Percentiles rank a stretch among this genome's conserved stretches.
Evolutionary conservation across 1,284 basidiomycete genomes (phyloP).

Genomic region (Cystobasidium slooffiae): DNA sequence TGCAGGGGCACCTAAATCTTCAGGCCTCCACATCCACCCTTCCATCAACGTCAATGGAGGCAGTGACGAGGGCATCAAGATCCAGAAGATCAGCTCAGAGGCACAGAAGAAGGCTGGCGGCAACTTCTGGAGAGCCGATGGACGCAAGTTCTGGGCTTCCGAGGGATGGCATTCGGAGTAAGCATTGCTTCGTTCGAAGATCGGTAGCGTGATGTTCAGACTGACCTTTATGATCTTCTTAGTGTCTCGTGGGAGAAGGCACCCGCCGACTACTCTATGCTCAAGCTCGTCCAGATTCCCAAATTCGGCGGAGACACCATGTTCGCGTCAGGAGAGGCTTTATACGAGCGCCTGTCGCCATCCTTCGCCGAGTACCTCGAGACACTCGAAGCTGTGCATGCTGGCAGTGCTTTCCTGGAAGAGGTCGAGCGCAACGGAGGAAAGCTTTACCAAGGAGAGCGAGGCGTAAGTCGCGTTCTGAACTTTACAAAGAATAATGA

Average conservation of each 20-base stretch:
- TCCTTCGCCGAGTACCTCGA: slow-evolving; percentile 65
- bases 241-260: slow-evolving; percentile 30
- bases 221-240: not conserved
- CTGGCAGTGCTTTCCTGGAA: slow-evolving; percentile 63
- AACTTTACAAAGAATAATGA: no score
- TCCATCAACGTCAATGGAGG: slow-evolving; percentile 62
- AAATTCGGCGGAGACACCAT: slow-evolving; percentile 62
- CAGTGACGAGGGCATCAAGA: slow-evolving; percentile 51
- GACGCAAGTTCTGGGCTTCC: slow-evolving; percentile 35
- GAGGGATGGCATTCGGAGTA: slow-evolving; percentile 61
- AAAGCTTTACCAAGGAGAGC: slow-evolving; percentile 45
- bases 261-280: slow-evolving; percentile 56
- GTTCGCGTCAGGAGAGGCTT: slow-evolving; percentile 61
- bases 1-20: slow-evolving; percentile 65
- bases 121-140: slow-evolving; percentile 40
- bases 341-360: slow-evolving; percentile 68
- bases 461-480: slow-evolving; percentile 50
- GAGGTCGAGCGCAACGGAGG: slow-evolving; percentile 47
- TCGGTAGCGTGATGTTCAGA: slow-evolving; percentile 65
- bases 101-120: slow-evolving; percentile 41
- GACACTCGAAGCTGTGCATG: slow-evolving; percentile 66
- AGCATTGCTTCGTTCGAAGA: slow-evolving; percentile 63
- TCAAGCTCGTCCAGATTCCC: slow-evolving; percentile 66
- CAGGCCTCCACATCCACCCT: slow-evolving; percentile 70
- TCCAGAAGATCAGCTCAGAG: slow-evolving; percentile 47